Percentiles rank a stretch among this genome's conserved stretches.
These are phyloP conservation scores for Pseudonitzschia pungens DNA, from an alignment of 108 stramenopile genomes.

Conservation along the genomic window DNA sequence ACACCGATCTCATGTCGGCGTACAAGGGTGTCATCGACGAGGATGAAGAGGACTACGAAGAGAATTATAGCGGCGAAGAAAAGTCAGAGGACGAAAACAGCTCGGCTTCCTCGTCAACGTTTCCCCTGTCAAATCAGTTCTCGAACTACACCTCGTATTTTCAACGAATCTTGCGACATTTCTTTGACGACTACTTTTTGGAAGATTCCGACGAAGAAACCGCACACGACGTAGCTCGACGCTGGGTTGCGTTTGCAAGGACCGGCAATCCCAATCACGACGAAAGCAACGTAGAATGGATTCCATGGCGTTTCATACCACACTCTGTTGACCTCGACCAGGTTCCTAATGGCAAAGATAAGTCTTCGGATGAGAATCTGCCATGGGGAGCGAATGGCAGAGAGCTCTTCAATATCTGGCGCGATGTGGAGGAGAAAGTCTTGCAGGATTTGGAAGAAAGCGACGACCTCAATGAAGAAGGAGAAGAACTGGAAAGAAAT, in stretches of 20 bases:
- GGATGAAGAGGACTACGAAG: slow-evolving; percentile 23
- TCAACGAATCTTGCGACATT: slow-evolving; percentile 49
- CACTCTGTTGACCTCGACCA: slow-evolving; percentile 13
- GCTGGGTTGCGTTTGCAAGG: slow-evolving; percentile 62
- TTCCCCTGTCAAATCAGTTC: slow-evolving; percentile 4
- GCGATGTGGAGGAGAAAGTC: slow-evolving; percentile 8
- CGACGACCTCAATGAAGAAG: slow-evolving; percentile 9
- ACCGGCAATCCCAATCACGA: slow-evolving; percentile 62
- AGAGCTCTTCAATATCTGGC: slow-evolving; percentile 11
- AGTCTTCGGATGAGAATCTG: slow-evolving; percentile 11
- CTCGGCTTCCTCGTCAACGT: background rate
- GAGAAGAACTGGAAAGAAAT: slow-evolving; percentile 27
- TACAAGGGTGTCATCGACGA: slow-evolving; percentile 47
- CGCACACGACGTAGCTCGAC: slow-evolving; percentile 57
- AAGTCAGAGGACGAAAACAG: slow-evolving; percentile 2
- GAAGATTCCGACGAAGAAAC: slow-evolving; percentile 70
- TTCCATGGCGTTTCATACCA: slow-evolving; percentile 52
- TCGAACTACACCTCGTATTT: slow-evolving; percentile 41
- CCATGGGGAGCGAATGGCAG: slow-evolving; percentile 17
- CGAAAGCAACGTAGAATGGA: slow-evolving; percentile 52
- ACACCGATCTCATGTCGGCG: slow-evolving; percentile 51
- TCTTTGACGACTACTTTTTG: slow-evolving; percentile 68
- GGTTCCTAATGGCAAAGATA: background rate
- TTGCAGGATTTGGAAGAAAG: slow-evolving; percentile 10
- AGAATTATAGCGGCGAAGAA: slow-evolving; percentile 4